Base-by-base conservation (phyloP, 164 flowering plant genomes). In the Magnolia sinica region DNA sequence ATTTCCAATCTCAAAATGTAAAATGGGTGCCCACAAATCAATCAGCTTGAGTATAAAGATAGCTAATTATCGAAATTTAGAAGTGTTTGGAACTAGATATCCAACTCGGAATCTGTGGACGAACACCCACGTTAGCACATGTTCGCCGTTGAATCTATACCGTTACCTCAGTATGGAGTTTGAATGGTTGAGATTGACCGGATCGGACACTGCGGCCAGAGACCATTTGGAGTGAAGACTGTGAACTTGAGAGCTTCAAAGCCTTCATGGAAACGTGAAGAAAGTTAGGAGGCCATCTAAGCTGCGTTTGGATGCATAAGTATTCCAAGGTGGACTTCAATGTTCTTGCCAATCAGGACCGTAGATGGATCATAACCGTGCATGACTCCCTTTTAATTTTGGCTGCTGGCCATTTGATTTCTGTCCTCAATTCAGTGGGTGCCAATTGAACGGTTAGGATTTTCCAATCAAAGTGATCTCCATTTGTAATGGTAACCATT, bases 131-230 rank as follows among this genome's bases (percentile, higher is more conserved):
- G 4, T 37, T 3, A n/a, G 45, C 24, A n/a, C 45, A 27, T 11
- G 1, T 29, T 27, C 7, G 13, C 5, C 29, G 4, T 66, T 27
- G 19, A 9, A 13, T 27, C 6, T 10, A 31, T 14, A 7, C 19
- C 4, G 19, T 18, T 31, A 74, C 76, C 76, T 64, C 70, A 8
- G 76, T 74, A 8, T 64, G 76, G 55, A 74, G 76, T 50, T 70
- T 64, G 64, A 74, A 74, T 49, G 76, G 76, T 74, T 65, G 76
- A 11, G 45, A 18, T 37, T 65, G 76, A 19, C 70, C 37, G 11
- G 45, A 64, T 65, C 70, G 55, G 7, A 24, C 55, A 19, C 27
- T 23, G 51, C 74, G 59, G 14, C 37, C 51, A 7, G 24, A 23
- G 8, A 1, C 61, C 52, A 52, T 9, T 10, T 11, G 58, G 10